These are phyloP conservation scores for Pichia sp. DNA, from an alignment of 1,139 yeast species.

Conservation along the genomic window DNA sequence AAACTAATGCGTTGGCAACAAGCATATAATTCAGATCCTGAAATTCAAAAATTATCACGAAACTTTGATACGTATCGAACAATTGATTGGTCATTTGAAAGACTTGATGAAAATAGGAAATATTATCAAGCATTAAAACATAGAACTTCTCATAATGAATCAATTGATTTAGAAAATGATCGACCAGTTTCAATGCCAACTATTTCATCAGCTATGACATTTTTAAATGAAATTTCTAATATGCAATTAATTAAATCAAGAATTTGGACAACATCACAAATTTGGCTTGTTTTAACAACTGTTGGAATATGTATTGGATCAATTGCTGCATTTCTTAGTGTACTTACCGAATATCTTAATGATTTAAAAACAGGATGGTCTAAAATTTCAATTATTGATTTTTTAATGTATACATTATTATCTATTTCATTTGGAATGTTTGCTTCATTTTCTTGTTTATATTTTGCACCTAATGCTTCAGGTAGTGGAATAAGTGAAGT, in stretches of 20 bases:
- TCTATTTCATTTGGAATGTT: slow-evolving; percentile 57
- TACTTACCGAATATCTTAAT: slow-evolving; percentile 82
- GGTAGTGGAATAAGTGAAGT: slow-evolving; percentile 97
- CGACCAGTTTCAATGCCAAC: slow-evolving; percentile 1
- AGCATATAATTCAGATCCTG: slow-evolving; percentile 9
- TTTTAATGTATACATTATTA: slow-evolving; percentile 50
- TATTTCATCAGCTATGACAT: slow-evolving; percentile 6
- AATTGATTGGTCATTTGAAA: slow-evolving; percentile 84
- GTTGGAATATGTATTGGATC: slow-evolving; percentile 75
- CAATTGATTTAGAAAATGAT: not conserved
- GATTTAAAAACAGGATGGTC: slow-evolving; percentile 75
- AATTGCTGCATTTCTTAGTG: slow-evolving; percentile 75
- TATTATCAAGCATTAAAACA: slow-evolving; percentile 28
- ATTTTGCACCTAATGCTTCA: slow-evolving; percentile 84
- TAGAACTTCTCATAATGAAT: slow-evolving; percentile 1
- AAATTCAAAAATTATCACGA: slow-evolving; percentile 23
- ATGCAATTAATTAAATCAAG: slow-evolving; percentile 14
- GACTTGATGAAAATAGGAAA: slow-evolving; percentile 46
- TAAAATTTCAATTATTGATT: slow-evolving; percentile 39
- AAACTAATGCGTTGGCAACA: slow-evolving; percentile 17
- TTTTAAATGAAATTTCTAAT: slow-evolving; percentile 10
- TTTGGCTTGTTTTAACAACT: slow-evolving; percentile 68
- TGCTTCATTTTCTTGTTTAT: slow-evolving; percentile 64
- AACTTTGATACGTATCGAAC: slow-evolving; percentile 58
- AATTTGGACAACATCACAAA: slow-evolving; percentile 45